Conservation (phyloP, 371 early-diverging fungal species). For the Umbelopsis sp. region DNA sequence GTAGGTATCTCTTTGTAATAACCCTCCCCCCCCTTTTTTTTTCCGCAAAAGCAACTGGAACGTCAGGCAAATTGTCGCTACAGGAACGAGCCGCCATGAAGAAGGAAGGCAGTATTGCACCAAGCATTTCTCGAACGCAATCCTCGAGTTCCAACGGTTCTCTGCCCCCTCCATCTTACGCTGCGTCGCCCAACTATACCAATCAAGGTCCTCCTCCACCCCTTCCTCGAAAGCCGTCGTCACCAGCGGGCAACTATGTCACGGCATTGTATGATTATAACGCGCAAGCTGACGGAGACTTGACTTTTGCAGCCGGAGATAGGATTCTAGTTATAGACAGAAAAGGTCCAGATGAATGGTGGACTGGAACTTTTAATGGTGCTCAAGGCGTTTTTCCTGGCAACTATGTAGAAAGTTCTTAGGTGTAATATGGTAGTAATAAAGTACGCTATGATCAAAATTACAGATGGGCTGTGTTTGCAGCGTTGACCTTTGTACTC, state of each 20-base stretch:
- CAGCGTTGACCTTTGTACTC: too few species aligned
- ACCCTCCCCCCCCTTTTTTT: not conserved
- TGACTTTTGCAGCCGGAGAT: constrained; percentile 64
- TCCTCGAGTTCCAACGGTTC: not conserved
- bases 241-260: constrained; percentile 29
- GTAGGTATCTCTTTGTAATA: not conserved
- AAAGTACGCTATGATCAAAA: not conserved
- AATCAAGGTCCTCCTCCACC: constrained; percentile 29
- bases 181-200: not conserved
- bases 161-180: not conserved
- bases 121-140: not conserved
- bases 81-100: constrained; percentile 11
- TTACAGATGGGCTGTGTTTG: too few species aligned
- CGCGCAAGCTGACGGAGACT: constrained; percentile 63
- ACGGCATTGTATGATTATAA: constrained; percentile 72
- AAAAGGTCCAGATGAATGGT: constrained; percentile 66
- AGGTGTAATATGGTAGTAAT: not conserved
- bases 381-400: constrained; percentile 70
- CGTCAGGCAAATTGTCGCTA: not conserved
- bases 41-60: not conserved
- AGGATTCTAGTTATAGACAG: constrained; percentile 61
- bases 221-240: constrained; percentile 11
- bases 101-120: not conserved
- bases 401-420: constrained; percentile 37
- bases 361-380: constrained; percentile 66